Conservation (phyloP, 257 asterid genomes). For the Solanum sitiens region DNA sequence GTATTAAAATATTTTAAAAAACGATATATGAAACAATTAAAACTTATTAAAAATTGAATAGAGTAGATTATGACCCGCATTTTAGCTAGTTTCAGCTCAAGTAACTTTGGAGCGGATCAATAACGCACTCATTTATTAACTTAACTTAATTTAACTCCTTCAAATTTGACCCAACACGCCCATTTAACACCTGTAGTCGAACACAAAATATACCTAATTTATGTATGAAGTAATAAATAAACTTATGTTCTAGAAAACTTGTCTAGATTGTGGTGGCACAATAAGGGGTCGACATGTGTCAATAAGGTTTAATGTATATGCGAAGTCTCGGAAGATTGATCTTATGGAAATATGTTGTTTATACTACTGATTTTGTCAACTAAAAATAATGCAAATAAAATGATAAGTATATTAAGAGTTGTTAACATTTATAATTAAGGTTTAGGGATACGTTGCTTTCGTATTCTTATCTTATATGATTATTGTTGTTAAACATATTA, state of each 20-base stretch:
- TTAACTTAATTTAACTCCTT: background rate
- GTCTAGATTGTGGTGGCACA: background rate
- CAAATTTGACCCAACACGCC: background rate
- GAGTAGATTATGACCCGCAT: background rate
- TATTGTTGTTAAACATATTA: background rate
- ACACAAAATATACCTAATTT: background rate
- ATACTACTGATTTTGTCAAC: background rate
- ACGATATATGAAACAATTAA: too few species aligned
- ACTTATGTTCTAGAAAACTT: background rate
- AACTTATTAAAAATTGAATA: background rate
- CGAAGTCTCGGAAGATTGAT: background rate
- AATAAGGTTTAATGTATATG: background rate
- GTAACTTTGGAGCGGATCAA: background rate
- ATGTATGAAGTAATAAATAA: too few species aligned
- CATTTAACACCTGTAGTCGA: background rate
- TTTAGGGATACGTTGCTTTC: background rate
- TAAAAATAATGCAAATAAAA: background rate
- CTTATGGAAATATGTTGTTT: background rate
- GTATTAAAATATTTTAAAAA: background rate
- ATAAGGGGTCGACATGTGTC: too few species aligned
- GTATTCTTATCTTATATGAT: too few species aligned
- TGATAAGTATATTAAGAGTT: background rate
- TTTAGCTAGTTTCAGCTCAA: background rate
- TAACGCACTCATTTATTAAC: too few species aligned
- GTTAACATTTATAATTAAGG: background rate